Base-by-base conservation (phyloP, 2,329 filamentous ascomycete species). In the Hysterium pulicare region DNA sequence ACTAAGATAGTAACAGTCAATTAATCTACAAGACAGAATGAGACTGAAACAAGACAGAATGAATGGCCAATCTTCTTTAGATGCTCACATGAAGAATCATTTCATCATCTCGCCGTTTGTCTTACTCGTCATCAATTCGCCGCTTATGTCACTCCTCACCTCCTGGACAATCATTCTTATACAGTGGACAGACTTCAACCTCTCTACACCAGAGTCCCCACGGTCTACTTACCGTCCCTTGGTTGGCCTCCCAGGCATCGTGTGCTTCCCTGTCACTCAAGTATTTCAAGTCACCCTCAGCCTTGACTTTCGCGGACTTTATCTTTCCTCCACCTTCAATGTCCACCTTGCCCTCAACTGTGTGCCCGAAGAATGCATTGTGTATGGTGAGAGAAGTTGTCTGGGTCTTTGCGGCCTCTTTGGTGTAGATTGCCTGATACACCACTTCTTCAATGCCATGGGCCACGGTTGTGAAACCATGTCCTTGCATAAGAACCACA, bases 161-260 rank as follows among this genome's bases (percentile, higher is more conserved):
- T 24, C 32, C 41, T n/a, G 58, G 59, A 47, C 62, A 67, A 2
- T 65, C 59, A 51, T 72, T 72, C 42, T 49, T 55, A 49, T 73
- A 73, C 36, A 71, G 46, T 11, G 58, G 58, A 41, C 52, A 58
- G 16, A 61, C 55, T 40, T 62, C 64, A 6, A 72, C 68, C 50
- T 73, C 70, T 16, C 61, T 59, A 47, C 59, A 62, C 71, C 71
- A 74, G 11, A 72, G 45, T 28, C 53, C 55, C 71, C 71, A 75
- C 4, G 71, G 62, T 45, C 68, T 58, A 2, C 55, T 51, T n/a
- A 67, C 39, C 2, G 58, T 64, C 6, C 50, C 53, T 41, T 59
- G 54, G 13, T 59, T 67, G 7, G 59, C 53, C 15, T 66, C 61
- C 66, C 64, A 70, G 2, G 67, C 53, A 52, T 73, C 72, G 34